Conservation (phyloP, 768 basidiomycete genomes). For the Calocybe indica region DNA sequence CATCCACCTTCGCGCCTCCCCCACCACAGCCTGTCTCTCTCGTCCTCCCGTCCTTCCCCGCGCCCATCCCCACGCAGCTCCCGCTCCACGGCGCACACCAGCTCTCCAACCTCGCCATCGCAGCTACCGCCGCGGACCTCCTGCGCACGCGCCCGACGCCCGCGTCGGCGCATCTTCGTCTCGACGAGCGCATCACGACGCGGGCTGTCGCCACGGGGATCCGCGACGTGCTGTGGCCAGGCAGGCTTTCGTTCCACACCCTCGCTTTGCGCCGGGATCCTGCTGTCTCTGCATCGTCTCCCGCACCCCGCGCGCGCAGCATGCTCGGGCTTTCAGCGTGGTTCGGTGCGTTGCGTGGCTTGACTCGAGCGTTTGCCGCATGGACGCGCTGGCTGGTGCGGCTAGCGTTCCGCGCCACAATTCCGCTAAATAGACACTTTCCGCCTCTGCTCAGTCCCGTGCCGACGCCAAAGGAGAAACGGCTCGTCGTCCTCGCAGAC, state of each 20-base stretch:
- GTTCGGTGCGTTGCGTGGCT: too few relatives aligned
- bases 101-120: constrained; percentile 73
- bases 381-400: too few relatives aligned
- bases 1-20: constrained; percentile 22
- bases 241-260: constrained; percentile 70
- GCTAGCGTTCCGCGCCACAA: too few relatives aligned
- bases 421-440: too few relatives aligned
- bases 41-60: constrained; percentile 35
- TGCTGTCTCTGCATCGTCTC: too few relatives aligned
- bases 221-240: constrained; percentile 62
- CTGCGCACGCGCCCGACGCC: constrained; percentile 35
- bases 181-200: constrained; percentile 36
- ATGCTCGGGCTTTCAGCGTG: too few relatives aligned
- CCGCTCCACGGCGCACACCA: constrained; percentile 82
- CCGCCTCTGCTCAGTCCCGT: background rate
- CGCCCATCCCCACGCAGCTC: constrained; percentile 43
- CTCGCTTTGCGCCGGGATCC: constrained; percentile 10
- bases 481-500: constrained; percentile 63
- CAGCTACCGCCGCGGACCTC: constrained; percentile 54
- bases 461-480: background rate
- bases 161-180: constrained; percentile 17
- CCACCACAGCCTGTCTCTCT: constrained; percentile 37
- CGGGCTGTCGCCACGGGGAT: constrained; percentile 55
- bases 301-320: too few relatives aligned
- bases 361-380: too few relatives aligned